A percentile compares a stretch with the other conserved stretches of the same genome.
Conservation (phyloP, 1,284 basidiomycete species). For the Vanrija sp. region DNA sequence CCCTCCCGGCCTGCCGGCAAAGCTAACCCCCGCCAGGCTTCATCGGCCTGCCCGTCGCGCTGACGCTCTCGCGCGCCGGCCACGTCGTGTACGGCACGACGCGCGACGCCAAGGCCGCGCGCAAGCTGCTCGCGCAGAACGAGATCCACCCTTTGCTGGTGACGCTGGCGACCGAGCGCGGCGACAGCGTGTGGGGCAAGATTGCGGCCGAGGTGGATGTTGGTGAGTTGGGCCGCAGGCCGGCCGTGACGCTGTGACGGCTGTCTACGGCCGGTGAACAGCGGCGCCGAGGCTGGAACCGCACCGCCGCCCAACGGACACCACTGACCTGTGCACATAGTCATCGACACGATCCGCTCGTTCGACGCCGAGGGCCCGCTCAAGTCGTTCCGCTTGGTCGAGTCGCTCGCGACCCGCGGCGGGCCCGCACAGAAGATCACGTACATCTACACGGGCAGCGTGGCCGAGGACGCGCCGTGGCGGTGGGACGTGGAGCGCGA, state of each 20-base stretch:
- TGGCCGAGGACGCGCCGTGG: constrained; percentile 52
- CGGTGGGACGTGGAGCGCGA: constrained; percentile 36
- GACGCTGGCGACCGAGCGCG: constrained; percentile 44
- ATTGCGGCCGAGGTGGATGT: constrained; percentile 54
- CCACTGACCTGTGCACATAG: too few species aligned
- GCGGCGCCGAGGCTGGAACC: neutral
- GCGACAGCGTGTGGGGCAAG: constrained; percentile 45
- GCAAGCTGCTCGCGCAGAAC: constrained; percentile 50
- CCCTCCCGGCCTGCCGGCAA: neutral
- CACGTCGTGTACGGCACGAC: constrained; percentile 57
- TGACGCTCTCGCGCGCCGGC: constrained; percentile 55
- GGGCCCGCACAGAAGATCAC: constrained; percentile 48
- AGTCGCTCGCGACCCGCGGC: constrained; percentile 19
- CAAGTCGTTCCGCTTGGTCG: constrained; percentile 23
- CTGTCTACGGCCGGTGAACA: neutral
- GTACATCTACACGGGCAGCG: constrained; percentile 55
- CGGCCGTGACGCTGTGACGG: neutral
- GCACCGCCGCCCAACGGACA: neutral
- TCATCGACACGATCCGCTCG: constrained; percentile 47
- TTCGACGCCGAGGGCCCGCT: constrained; percentile 45
- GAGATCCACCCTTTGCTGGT: constrained; percentile 57
- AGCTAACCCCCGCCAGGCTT: constrained; percentile 45
- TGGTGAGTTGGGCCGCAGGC: constrained; percentile 42
- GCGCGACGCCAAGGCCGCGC: constrained; percentile 46
- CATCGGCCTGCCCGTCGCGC: constrained; percentile 54